Conservation (phyloP, 306 rosid species). For the Astragalus glycyphyllos region DNA sequence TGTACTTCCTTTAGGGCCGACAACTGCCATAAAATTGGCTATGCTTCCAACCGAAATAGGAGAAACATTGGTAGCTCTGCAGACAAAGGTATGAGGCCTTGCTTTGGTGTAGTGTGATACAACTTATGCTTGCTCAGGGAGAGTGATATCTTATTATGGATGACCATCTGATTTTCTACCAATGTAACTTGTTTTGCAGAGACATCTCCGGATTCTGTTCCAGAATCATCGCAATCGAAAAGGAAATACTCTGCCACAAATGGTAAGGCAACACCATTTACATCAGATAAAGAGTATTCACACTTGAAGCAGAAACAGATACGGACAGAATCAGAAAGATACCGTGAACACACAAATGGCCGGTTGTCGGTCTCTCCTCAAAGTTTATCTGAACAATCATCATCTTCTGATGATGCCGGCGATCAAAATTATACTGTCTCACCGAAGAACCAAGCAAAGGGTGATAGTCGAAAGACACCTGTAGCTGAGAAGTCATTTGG, state of each 20-base stretch:
- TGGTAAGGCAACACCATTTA: slow-evolving; percentile 46
- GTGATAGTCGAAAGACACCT: slow-evolving; percentile 36
- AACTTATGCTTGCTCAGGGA: slow-evolving; percentile 10
- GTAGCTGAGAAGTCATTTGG: slow-evolving; percentile 41
- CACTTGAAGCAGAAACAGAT: slow-evolving; percentile 43
- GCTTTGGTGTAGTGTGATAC: slow-evolving; percentile 37
- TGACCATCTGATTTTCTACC: slow-evolving; percentile 22
- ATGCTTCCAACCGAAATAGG: slow-evolving; percentile 57
- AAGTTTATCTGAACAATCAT: slow-evolving; percentile 49
- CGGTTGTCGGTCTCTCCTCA: slow-evolving; percentile 37
- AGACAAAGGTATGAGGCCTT: slow-evolving; percentile 60
- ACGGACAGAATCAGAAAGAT: slow-evolving; percentile 48
- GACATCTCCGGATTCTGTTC: slow-evolving; percentile 56
- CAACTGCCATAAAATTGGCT: slow-evolving; percentile 81
- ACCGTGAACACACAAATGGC: slow-evolving; percentile 38
- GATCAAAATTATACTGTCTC: slow-evolving; percentile 43
- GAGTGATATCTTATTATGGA: slow-evolving; percentile 4
- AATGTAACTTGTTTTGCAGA: slow-evolving; percentile 52
- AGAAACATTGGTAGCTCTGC: slow-evolving; percentile 37
- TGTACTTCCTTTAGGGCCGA: slow-evolving; percentile 55
- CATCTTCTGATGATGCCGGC: slow-evolving; percentile 48
- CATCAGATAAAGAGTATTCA: slow-evolving; percentile 43
- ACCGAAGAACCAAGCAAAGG: slow-evolving; percentile 50
- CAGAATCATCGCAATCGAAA: slow-evolving; percentile 49
- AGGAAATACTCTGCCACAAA: slow-evolving; percentile 48